Base-by-base conservation (phyloP, 1,139 yeast genomes). In the Yamadazyma spencermartinsiae region DNA sequence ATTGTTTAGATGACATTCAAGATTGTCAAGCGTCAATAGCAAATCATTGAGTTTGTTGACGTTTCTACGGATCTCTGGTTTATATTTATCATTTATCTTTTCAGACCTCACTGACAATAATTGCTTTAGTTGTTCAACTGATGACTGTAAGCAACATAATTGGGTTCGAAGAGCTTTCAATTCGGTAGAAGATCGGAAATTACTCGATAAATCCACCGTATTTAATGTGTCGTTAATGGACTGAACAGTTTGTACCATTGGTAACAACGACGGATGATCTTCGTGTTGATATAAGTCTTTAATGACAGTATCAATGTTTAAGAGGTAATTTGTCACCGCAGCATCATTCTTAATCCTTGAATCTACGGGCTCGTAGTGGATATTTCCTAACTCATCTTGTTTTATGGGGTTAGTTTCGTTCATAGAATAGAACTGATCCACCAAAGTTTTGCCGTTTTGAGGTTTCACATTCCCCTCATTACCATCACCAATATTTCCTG, bases 381-480 rank as follows among this genome's bases (percentile, higher is more conserved):
- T 29, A 2, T 35, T 27, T 14, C 33, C 13, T 11, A 44, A 27
- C 12, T 46, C 41, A 6, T 43, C 39, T 20, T 38, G 34, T 20
- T 38, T 38, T 4, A 38, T 31, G 13, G 37, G 31, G n/a, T 31
- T 38, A n/a, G 31, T n/a, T 16, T 41, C 44, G 30, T 45, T 34
- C 2, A 39, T 41, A 3, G 48, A 25, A 49, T 65, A 69, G 48
- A 70, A 70, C 44, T 68, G 74, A 46, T 68, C 72, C 41, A 68
- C 75, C 40, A 70, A 51, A 31, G 72, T 50, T 41, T 64, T 65
- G 35, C 45, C 13, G 14, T 30, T 25, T 28, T 35, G 21, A 5
- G 26, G n/a, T n/a, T 23, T 23, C 8, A 7, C 21, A 11, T 23
- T 23, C n/a, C 26, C 26, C 5, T 13, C 26, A 24, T 11, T 11